A percentile compares a stretch with the other conserved stretches of the same genome.
Evolutionary conservation across 2,329 filamentous ascomycete species (phyloP).

Genomic region (Xylaria sp.): DNA sequence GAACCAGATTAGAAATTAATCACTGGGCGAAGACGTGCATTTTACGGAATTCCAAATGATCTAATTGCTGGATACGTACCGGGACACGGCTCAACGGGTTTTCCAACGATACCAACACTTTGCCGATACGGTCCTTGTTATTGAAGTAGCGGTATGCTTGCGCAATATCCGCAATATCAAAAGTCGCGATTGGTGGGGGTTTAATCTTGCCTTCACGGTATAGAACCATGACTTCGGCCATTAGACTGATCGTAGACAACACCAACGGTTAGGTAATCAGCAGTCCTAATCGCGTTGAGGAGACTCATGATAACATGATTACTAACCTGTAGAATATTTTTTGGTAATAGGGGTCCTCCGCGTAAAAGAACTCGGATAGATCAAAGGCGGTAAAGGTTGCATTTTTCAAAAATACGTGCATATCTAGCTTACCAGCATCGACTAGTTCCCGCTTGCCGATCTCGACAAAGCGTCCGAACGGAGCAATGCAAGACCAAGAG

Average conservation of each 20-base stretch:
- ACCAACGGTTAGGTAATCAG: background rate
- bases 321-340: conserved; percentile 1
- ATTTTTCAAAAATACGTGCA: conserved; percentile 54
- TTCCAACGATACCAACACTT: conserved; percentile 40
- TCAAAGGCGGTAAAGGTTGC: conserved; percentile 55
- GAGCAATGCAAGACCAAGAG: conserved; percentile 51
- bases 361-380: conserved; percentile 41
- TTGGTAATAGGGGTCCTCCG: background rate
- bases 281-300: background rate
- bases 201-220: conserved; percentile 34
- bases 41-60: background rate
- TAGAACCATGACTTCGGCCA: background rate
- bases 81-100: conserved; percentile 10
- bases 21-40: too few relatives aligned
- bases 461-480: conserved; percentile 56
- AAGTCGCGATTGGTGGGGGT: conserved; percentile 22
- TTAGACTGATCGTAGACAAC: background rate
- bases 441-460: conserved; percentile 53
- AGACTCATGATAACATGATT: too few relatives aligned
- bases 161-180: conserved; percentile 29
- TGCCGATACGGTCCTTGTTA: conserved; percentile 36
- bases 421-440: conserved; percentile 52
- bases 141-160: conserved; percentile 38
- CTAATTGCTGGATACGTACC: conserved; percentile 1
- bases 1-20: background rate